Evolutionary conservation across 345 rosid genomes (phyloP), one percentile per base, ranked within the genome.

Genomic region (Brassica cretica): DNA sequence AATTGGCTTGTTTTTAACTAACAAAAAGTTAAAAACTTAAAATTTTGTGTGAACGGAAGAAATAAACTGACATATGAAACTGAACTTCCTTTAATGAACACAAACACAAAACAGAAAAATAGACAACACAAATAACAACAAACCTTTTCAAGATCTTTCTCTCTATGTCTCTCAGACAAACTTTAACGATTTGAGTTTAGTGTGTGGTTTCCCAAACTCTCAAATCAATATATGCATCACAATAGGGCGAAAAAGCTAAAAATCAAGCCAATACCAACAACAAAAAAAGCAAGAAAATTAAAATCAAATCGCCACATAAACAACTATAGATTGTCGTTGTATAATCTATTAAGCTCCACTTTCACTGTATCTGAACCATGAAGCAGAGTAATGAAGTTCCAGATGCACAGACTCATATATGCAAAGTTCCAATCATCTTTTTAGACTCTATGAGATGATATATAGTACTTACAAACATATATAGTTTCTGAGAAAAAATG

Each of bases 351-450:
- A 78, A 95, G 97, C 88, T 93, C 99, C 61, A 95, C 83, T 82
- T 95, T 95, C 73, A 95, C 97, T 85, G 94, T 98, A 95, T 95
- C 98, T 88, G 99, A 95, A 58, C 99, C 98, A 81, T 91, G 99
- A 58, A 93, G 87, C 80, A 88, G 37, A 29, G 96, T 89, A 11
- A 93, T 93, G 80, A 93, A 41, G 49, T 41, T 41, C 14, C 49
- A 41, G 14, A 41, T 41, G 4, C 49, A 41, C 49, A 41, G 49
- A 39, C 12, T 39, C 11, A 39, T 39, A 8, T 39, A 39, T 39
- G 2, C 46, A 2, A 39, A 8, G 3, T 39, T 39, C 46, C 14
- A 41, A 14, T 41, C 49, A 41, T 41, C 49, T 41, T 41, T 37
- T 41, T 10, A 41, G 14, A 41, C 49, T 41, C 49, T 41, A 9